Evolutionary conservation across 1,284 basidiomycete species (phyloP).

Genomic region (Irpex rosettiformis): DNA sequence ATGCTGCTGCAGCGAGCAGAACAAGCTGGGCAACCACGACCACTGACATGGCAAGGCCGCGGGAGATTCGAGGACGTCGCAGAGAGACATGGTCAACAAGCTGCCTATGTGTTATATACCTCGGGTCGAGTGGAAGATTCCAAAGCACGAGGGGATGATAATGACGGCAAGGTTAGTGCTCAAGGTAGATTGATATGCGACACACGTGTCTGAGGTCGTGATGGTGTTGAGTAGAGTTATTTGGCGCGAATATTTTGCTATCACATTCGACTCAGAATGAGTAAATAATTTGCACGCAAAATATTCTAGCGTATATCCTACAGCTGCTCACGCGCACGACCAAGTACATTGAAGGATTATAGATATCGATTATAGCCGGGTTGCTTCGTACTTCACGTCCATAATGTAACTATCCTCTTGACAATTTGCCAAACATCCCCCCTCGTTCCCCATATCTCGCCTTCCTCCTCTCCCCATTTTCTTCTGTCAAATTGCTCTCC

Average conservation of each 20-base stretch:
- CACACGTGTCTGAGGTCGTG: background rate
- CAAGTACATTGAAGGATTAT: too few species aligned
- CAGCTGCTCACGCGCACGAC: too few species aligned
- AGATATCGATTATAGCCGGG: too few species aligned
- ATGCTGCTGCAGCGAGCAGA: background rate
- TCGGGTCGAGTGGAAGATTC: background rate
- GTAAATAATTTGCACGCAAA: too few species aligned
- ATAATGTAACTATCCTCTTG: conserved; percentile 18
- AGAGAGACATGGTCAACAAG: background rate
- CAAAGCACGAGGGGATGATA: background rate
- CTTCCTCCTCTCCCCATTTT: conserved; percentile 23
- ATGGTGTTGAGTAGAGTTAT: background rate
- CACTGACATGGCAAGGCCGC: background rate
- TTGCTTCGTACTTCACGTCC: conserved; percentile 16
- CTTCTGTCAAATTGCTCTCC: conserved; percentile 31
- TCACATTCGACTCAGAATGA: too few species aligned
- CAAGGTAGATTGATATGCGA: background rate
- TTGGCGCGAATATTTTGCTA: background rate
- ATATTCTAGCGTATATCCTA: too few species aligned
- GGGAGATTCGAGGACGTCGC: background rate
- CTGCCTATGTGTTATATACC: background rate
- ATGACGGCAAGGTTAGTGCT: background rate
- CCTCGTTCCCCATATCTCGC: conserved; percentile 22
- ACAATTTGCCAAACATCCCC: conserved; percentile 29
- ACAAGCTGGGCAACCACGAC: background rate